A percentile compares a stretch with the other conserved stretches of the same genome.
Conservation (phyloP, 257 asterid genomes). For the Coffea canephora region DNA sequence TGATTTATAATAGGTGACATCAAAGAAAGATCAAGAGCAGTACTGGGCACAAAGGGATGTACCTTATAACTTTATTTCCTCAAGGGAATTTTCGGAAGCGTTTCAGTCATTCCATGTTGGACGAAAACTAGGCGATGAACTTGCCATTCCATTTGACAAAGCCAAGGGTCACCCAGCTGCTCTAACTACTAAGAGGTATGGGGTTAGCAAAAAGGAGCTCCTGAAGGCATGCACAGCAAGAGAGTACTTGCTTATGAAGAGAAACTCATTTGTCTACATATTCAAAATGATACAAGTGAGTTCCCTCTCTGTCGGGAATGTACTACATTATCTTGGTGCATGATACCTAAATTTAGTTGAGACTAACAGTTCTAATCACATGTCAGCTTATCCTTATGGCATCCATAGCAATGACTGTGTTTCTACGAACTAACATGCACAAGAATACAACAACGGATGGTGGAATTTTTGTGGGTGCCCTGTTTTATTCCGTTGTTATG, state of each 20-base stretch:
- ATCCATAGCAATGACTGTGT: slow-evolving; percentile 72
- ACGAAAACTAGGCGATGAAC: slow-evolving; percentile 18
- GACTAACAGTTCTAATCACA: slow-evolving; percentile 1
- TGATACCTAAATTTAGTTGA: neutral
- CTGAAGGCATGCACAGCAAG: slow-evolving; percentile 25
- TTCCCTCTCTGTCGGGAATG: neutral
- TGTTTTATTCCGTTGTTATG: slow-evolving; percentile 70
- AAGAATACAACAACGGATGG: slow-evolving; percentile 64
- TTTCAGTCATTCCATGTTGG: slow-evolving; percentile 26
- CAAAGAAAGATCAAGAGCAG: slow-evolving; percentile 28
- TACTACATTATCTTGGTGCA: neutral
- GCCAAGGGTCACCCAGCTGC: slow-evolving; percentile 19
- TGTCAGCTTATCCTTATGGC: slow-evolving; percentile 68
- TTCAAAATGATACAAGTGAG: slow-evolving; percentile 21
- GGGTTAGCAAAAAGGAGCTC: slow-evolving; percentile 20
- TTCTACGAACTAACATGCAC: slow-evolving; percentile 74
- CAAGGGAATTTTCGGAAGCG: slow-evolving; percentile 18
- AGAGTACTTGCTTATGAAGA: slow-evolving; percentile 24
- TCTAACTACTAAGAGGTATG: slow-evolving; percentile 20
- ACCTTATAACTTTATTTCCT: slow-evolving; percentile 14
- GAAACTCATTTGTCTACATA: slow-evolving; percentile 24
- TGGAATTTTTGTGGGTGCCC: slow-evolving; percentile 77
- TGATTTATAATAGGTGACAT: slow-evolving; percentile 21
- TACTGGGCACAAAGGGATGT: slow-evolving; percentile 19
- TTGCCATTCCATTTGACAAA: slow-evolving; percentile 22